phyloP scores from a whole-genome alignment of 306 rosid species.

The Sechiopsis laciniata region DNA sequence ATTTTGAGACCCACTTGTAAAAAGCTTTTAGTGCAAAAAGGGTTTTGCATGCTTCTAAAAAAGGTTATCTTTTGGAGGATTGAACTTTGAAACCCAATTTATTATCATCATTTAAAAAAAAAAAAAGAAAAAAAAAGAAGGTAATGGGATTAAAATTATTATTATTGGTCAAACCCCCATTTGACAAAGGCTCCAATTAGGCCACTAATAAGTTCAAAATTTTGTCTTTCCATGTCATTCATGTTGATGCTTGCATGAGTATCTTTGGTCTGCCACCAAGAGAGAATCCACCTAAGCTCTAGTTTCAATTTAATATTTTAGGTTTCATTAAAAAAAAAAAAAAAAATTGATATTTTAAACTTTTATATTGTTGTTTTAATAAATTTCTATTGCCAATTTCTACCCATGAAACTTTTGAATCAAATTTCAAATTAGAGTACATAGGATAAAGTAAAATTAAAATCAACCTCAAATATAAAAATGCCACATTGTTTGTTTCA shows the following conservation, averaged over 20 bases:
- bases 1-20: conserved; percentile 7
- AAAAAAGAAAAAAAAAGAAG: too few species aligned
- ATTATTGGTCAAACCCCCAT: conserved; percentile 18
- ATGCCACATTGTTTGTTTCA: too few species aligned
- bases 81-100: conserved; percentile 8
- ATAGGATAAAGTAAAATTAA: too few species aligned
- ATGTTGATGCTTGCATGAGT: not conserved
- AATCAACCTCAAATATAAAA: too few species aligned
- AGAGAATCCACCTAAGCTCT: too few species aligned
- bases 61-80: conserved; percentile 14
- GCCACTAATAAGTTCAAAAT: conserved; percentile 8
- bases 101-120: not conserved
- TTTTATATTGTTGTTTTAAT: not conserved
- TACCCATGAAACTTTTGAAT: too few species aligned
- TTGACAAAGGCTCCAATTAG: conserved; percentile 18
- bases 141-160: not conserved
- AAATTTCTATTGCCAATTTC: too few species aligned
- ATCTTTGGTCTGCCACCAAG: conserved; percentile 21
- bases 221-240: not conserved
- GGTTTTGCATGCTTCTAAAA: conserved; percentile 8
- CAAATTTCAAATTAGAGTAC: too few species aligned
- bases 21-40: conserved; percentile 14
- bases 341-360: not conserved
- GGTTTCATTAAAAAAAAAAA: too few species aligned
- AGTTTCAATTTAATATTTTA: not conserved